phyloP scores from a whole-genome alignment of 2,329 filamentous ascomycete genomes.

The Pyrenochaeta sp. region DNA sequence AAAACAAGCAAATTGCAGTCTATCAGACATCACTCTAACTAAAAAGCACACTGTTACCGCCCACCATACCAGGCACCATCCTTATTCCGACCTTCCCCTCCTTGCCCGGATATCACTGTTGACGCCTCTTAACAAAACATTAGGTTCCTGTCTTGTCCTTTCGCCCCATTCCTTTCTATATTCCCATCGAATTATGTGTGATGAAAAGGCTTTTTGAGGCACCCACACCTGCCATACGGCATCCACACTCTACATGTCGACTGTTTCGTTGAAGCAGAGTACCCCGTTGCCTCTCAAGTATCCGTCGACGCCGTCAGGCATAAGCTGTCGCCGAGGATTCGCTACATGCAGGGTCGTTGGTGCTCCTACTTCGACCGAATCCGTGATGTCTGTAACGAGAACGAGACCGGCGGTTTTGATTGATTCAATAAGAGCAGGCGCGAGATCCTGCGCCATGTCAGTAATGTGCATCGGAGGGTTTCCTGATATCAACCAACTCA shows the following conservation, averaged over 20 bases:
- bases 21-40: background rate
- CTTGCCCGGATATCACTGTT: too few species aligned
- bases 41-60: slow-evolving; percentile 4
- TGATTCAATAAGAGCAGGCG: slow-evolving; percentile 87
- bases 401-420: slow-evolving; percentile 95
- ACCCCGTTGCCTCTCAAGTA: slow-evolving; percentile 86
- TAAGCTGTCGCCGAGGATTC: slow-evolving; percentile 52
- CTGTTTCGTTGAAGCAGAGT: slow-evolving; percentile 89
- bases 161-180: too few species aligned
- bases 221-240: too few species aligned
- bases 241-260: slow-evolving; percentile 61
- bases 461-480: background rate
- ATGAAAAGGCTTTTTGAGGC: too few species aligned
- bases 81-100: too few species aligned
- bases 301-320: slow-evolving; percentile 84
- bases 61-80: too few species aligned
- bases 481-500: slow-evolving; percentile 64
- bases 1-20: slow-evolving; percentile 1
- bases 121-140: too few species aligned
- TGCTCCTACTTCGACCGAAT: slow-evolving; percentile 53
- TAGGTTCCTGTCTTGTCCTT: too few species aligned
- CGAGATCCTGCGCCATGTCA: slow-evolving; percentile 73
- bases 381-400: slow-evolving; percentile 85
- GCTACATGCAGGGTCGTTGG: slow-evolving; percentile 52
- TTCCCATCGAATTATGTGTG: too few species aligned